phyloP scores from a whole-genome alignment of 2,329 filamentous ascomycete genomes.

The Phialemoniopsis sp. region DNA sequence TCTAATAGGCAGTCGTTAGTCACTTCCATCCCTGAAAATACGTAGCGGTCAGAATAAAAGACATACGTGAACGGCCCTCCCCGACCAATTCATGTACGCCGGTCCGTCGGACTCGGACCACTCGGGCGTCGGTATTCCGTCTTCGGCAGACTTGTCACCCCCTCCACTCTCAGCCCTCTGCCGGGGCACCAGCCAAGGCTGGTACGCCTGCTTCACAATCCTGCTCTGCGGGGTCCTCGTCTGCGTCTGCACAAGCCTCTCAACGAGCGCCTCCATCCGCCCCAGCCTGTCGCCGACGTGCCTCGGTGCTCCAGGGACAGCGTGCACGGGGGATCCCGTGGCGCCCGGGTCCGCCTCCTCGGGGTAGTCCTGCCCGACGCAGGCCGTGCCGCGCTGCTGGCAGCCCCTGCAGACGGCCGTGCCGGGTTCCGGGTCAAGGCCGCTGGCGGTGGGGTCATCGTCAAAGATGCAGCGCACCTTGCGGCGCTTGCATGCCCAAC shows the following conservation, averaged over 20 bases:
- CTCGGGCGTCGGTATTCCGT: background rate
- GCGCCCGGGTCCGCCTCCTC: conserved; percentile 15
- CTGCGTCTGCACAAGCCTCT: conserved; percentile 8
- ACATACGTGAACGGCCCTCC: too few relatives aligned
- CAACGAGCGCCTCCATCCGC: conserved; percentile 3
- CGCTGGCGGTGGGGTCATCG: conserved; percentile 9
- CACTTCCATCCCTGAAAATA: too few relatives aligned
- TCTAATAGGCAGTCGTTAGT: too few relatives aligned
- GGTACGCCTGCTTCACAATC: too few relatives aligned
- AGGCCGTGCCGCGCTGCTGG: conserved; percentile 32
- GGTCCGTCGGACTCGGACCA: too few relatives aligned
- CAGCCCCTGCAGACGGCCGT: conserved; percentile 40
- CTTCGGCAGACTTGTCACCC: background rate
- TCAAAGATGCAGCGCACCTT: conserved; percentile 46
- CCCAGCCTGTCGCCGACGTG: conserved; percentile 9
- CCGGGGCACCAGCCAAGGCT: too few relatives aligned
- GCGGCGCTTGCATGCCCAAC: conserved; percentile 54
- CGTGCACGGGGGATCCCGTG: conserved; percentile 3
- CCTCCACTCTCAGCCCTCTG: too few relatives aligned
- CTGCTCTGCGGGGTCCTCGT: background rate
- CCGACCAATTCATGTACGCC: too few relatives aligned
- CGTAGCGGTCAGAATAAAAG: too few relatives aligned
- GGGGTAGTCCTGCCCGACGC: conserved; percentile 43
- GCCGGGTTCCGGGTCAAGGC: background rate
- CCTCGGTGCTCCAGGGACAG: background rate